Evolutionary conservation across 2,329 filamentous ascomycete species (phyloP).

Genomic region (Alternaria triticina): DNA sequence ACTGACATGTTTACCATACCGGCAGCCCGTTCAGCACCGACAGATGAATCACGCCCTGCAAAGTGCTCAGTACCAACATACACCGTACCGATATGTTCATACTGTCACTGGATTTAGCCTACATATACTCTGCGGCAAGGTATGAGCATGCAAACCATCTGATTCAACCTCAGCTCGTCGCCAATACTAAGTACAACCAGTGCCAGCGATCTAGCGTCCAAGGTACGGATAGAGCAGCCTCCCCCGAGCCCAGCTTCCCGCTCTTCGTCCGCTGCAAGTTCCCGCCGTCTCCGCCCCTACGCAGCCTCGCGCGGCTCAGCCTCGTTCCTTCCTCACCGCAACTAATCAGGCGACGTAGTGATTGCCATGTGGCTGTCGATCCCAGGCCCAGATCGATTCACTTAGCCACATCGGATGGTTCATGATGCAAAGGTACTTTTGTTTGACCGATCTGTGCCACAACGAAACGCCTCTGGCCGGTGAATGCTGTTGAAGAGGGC

Average conservation of each 20-base stretch:
- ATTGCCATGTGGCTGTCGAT: too few species aligned
- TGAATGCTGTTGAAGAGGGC: too few species aligned
- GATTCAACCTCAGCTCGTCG: background rate
- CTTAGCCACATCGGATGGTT: too few species aligned
- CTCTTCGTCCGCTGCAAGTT: background rate
- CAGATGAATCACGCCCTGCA: background rate
- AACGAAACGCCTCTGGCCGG: too few species aligned
- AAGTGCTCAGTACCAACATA: background rate
- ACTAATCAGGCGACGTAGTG: too few species aligned
- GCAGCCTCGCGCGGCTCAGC: background rate
- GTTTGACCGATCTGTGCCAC: too few species aligned
- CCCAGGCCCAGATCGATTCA: too few species aligned
- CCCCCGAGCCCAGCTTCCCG: background rate
- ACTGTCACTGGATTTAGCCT: background rate
- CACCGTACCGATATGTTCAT: background rate
- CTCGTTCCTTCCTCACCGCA: too few species aligned
- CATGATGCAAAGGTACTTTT: too few species aligned
- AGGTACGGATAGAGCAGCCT: background rate
- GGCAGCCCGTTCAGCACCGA: background rate
- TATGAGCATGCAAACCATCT: background rate
- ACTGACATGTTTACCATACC: background rate
- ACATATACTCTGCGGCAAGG: background rate
- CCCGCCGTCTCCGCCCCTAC: background rate
- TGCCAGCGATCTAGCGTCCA: background rate
- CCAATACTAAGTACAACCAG: background rate